Evolutionary conservation across 177 flowering plant species (phyloP), one percentile per base, ranked within the genome.

Genomic region (Telopea speciosissima): DNA sequence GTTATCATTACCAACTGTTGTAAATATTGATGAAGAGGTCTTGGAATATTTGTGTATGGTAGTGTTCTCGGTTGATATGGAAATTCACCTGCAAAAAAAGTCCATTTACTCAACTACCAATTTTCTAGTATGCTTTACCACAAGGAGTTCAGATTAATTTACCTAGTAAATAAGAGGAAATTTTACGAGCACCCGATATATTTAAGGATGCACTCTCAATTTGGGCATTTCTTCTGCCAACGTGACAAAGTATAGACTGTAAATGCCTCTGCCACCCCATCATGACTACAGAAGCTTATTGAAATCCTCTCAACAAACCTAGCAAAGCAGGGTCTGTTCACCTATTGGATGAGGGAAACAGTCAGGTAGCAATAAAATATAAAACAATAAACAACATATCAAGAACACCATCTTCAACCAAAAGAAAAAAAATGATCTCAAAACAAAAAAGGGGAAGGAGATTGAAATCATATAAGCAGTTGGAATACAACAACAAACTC

Each of bases 191-290:
- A 68, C 68, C 61, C 54, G 77, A 65, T 63, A 68, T 70, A 24
- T 58, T 75, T 40, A 79, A 68, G 63, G 83, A 64, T 19, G 75
- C 52, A 66, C 24, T 72, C 73, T 44, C 72, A 68, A 68, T 75
- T 64, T 68, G 69, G 65, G 79, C 85, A 73, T 79, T 68, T 67
- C 81, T 83, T 74, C 65, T 83, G 58, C 87, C 86, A 66, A 80
- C 77, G 61, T 74, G 78, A 62, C 80, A 75, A 71, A 89, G 49
- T 62, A 84, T 28, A 5, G 79, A 80, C 56, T 79, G 85, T 23
- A 89, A 66, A 71, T 82, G 79, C 36, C 84, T 84, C 69, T 82
- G 85, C 93, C 89, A 87, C 23, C 84, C 86, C 81, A 76, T 86
- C 89, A 86, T 86, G 69, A 66, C 76, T 77, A 49, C 36, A 36